These are phyloP conservation scores for Parastagonospora nodorum DNA, from an alignment of 2,329 filamentous ascomycete genomes.

Conservation along the genomic window DNA sequence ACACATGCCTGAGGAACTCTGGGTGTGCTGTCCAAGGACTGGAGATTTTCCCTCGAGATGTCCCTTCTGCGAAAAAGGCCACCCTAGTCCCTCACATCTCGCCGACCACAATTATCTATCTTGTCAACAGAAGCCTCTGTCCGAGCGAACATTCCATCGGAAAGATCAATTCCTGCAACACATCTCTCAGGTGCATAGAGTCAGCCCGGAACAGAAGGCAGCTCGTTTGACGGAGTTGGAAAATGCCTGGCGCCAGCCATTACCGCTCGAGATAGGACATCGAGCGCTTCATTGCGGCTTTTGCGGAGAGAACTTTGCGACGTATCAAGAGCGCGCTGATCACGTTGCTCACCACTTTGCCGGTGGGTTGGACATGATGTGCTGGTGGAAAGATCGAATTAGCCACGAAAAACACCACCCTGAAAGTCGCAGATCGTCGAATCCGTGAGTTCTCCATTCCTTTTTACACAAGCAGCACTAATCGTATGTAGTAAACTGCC, in stretches of 20 bases:
- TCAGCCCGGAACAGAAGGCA: constrained; percentile 47
- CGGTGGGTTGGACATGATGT: constrained; percentile 30
- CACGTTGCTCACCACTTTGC: constrained; percentile 34
- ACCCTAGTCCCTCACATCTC: constrained; percentile 55
- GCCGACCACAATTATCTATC: constrained; percentile 57
- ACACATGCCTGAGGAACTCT: constrained; percentile 57
- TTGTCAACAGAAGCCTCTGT: constrained; percentile 62
- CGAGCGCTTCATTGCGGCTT: constrained; percentile 36
- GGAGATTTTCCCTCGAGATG: constrained; percentile 50
- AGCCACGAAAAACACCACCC: constrained; percentile 13
- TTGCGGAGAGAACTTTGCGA: constrained; percentile 24
- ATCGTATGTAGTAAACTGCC: constrained; percentile 13
- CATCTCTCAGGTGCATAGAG: constrained; percentile 54
- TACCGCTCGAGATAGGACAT: constrained; percentile 20
- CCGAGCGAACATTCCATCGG: constrained; percentile 59
- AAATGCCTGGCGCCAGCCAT: constrained; percentile 26
- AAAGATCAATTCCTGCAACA: constrained; percentile 59
- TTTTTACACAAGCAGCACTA: background rate
- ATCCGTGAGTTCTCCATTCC: constrained; percentile 16
- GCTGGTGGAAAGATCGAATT: constrained; percentile 29
- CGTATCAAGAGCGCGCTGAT: constrained; percentile 29
- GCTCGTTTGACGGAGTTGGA: constrained; percentile 30
- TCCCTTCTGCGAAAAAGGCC: constrained; percentile 54
- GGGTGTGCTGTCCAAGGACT: constrained; percentile 29
- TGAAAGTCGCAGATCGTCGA: background rate